These are phyloP conservation scores for Candida corydali DNA, from an alignment of 805 yeast species.

Conservation along the genomic window DNA sequence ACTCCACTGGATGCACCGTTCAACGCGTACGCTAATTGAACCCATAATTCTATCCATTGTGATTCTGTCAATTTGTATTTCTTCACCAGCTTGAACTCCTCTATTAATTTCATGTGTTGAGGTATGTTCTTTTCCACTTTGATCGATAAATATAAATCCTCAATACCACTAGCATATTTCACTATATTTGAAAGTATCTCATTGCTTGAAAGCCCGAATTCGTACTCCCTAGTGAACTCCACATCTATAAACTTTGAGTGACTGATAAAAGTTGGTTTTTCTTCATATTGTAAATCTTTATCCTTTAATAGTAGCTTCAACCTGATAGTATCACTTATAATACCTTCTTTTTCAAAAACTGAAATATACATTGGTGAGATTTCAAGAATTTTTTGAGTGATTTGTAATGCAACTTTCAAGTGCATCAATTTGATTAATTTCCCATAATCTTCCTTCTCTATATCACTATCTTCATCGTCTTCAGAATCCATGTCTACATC, in stretches of 20 bases:
- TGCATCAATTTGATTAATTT: conserved; percentile 34
- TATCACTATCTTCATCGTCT: conserved; percentile 8
- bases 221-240: conserved; percentile 28
- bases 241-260: conserved; percentile 20
- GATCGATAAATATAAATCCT: conserved; percentile 19
- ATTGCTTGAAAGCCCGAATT: conserved; percentile 13
- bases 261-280: conserved; percentile 12
- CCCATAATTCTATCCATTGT: conserved; percentile 28
- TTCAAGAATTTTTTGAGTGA: conserved; percentile 42
- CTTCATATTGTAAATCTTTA: conserved; percentile 11
- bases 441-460: conserved; percentile 12
- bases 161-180: conserved; percentile 20
- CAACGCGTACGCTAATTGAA: conserved; percentile 14
- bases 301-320: conserved; percentile 24
- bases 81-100: conserved; percentile 11
- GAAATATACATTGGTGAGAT: conserved; percentile 42
- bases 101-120: conserved; percentile 16
- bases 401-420: conserved; percentile 48
- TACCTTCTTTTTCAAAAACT: conserved; percentile 68
- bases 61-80: conserved; percentile 15
- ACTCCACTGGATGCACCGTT: conserved; percentile 10
- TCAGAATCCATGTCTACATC: conserved; percentile 3
- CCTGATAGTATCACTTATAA: conserved; percentile 46
- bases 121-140: conserved; percentile 16
- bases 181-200: conserved; percentile 14